These are phyloP conservation scores for Trapa bicornis DNA, from an alignment of 345 rosid genomes.

Conservation along the genomic window DNA sequence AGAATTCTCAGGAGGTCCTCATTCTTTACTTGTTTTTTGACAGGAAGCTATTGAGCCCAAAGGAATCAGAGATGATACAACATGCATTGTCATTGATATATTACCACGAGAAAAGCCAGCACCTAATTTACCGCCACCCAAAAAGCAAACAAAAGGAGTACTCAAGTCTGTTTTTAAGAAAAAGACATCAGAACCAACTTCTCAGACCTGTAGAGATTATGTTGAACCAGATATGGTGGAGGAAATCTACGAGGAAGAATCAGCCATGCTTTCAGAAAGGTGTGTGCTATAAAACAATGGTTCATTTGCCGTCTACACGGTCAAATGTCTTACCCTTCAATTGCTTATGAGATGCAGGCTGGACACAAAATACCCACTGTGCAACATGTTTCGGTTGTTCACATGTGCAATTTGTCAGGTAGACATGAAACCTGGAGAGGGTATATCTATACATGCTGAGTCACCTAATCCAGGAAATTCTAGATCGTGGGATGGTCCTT, in stretches of 20 bases:
- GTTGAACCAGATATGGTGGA: conserved; percentile 74
- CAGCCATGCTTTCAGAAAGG: conserved; percentile 98
- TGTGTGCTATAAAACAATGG: conserved; percentile 20
- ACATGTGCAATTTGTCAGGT: conserved; percentile 98
- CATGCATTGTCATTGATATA: conserved; percentile 93
- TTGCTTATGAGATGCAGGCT: conserved; percentile 44
- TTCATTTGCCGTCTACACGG: not conserved
- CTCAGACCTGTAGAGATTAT: conserved; percentile 54
- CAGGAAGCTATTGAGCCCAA: conserved; percentile 79
- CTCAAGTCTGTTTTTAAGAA: conserved; percentile 80
- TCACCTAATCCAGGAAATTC: conserved; percentile 43
- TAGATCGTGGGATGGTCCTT: conserved; percentile 99
- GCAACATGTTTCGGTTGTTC: conserved; percentile 96
- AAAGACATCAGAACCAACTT: conserved; percentile 60
- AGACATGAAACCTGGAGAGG: conserved; percentile 96
- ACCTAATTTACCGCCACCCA: conserved; percentile 53
- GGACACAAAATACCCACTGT: conserved; percentile 81
- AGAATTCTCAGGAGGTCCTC: not conserved
- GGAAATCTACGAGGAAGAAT: conserved; percentile 89
- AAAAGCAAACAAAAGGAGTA: conserved; percentile 71
- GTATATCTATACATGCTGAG: conserved; percentile 78
- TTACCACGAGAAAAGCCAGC: conserved; percentile 67
- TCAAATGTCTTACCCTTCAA: not conserved
- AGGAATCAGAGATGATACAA: conserved; percentile 97
- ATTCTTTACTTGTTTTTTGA: conserved; percentile 11